Evolutionary conservation across 2,329 filamentous ascomycete genomes (phyloP), one percentile per base, ranked within the genome.

Genomic region (Sporothrix mexicana): DNA sequence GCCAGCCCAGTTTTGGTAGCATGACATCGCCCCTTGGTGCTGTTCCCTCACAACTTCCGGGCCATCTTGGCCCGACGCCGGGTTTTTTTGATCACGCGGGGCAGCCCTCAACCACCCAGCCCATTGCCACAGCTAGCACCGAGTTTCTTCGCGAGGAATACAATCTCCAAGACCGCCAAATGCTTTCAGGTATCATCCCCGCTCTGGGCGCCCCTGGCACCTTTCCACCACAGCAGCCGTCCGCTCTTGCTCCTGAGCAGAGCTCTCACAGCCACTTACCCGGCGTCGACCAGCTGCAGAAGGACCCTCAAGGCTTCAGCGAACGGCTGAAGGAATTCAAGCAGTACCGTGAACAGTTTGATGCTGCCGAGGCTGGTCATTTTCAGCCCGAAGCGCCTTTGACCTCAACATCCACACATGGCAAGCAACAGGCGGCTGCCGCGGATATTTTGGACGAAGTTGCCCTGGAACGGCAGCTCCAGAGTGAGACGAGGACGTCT

Each of bases 1-100:
- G 94, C 80, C 96, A 99, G 82, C 95, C 95, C 25, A 98, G 95
- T 82, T 98, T 96, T 79, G 94, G 95, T 20, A 98, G 93, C 82
- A 97, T 99, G 76, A 91, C 93, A 2, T 97, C 94, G n/a, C 94
- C 95, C 1, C 89, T 92, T 73, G 90, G 89, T 12, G 90, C 85
- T 77, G 82, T 80, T 17, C 81, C 83, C 55, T 85, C 80, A 85
- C 79, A 88, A 79, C 82, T 86, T 5, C 84, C 88, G 10, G 88
- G 87, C 1, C 85, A 87, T 15, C 86, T 90, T 68, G 88, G 88
- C 73, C 85, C 87, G n/a, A 85, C 88, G 6, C 84, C 88, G 49
- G 89, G 89, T 51, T 95, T 95, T 80, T 93, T 94, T 77, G 94
- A 97, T 77, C 81, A 82, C 8, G 74, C 83, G 55, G 81, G 84